These are phyloP conservation scores for Orbilia brochopaga DNA, from an alignment of 2,329 filamentous ascomycete species.

Conservation along the genomic window DNA sequence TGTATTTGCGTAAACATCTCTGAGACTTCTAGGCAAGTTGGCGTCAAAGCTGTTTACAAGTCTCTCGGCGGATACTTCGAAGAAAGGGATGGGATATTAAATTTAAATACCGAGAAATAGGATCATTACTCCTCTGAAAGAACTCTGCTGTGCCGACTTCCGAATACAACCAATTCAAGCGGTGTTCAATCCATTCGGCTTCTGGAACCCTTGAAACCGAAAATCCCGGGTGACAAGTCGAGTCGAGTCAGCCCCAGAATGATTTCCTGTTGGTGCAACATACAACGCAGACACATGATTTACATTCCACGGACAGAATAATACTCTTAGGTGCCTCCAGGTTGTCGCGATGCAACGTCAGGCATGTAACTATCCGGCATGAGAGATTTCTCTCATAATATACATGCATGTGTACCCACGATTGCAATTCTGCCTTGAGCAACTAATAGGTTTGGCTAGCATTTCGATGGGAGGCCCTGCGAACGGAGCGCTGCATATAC, in stretches of 20 bases:
- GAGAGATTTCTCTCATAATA: neutral
- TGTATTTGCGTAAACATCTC: no score
- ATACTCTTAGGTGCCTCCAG: neutral
- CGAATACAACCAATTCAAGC: neutral
- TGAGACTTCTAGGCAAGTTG: no score
- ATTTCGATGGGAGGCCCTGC: neutral
- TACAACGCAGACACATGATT: slow-evolving; percentile 29
- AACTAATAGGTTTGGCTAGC: neutral
- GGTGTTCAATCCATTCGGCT: no score
- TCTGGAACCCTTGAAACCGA: neutral
- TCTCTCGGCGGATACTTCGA: no score
- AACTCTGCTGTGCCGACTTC: slow-evolving; percentile 1
- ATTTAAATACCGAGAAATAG: no score
- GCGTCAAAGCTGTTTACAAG: no score
- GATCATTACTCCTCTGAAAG: neutral
- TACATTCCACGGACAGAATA: slow-evolving; percentile 14
- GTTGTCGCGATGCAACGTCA: slow-evolving; percentile 41
- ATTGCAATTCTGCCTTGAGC: neutral
- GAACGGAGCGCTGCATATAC: slow-evolving; percentile 19
- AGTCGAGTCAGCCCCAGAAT: neutral
- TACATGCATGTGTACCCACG: slow-evolving; percentile 6
- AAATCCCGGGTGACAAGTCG: neutral
- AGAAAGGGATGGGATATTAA: neutral
- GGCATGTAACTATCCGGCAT: slow-evolving; percentile 22
- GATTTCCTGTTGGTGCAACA: slow-evolving; percentile 28